Evolutionary conservation across 805 yeast genomes (phyloP).

Genomic region (Cyberlindnera lachancei): DNA sequence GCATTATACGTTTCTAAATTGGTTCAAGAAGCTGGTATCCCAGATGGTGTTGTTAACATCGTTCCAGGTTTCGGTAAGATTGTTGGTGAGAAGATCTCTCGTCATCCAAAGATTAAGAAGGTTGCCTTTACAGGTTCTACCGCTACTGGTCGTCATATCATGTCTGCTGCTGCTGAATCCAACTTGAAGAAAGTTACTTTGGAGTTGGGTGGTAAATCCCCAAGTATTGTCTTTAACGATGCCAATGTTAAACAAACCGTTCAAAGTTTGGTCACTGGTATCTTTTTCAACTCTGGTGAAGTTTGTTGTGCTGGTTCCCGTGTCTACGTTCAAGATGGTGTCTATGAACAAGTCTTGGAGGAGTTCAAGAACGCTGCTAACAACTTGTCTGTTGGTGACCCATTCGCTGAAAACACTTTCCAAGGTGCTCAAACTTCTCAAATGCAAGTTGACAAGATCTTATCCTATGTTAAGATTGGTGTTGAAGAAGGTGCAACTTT

Average conservation of each 20-base stretch:
- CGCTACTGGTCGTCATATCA: conserved; percentile 75
- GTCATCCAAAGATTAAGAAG: conserved; percentile 65
- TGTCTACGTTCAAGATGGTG: conserved; percentile 75
- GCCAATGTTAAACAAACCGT: conserved; percentile 74
- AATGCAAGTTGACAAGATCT: conserved; percentile 69
- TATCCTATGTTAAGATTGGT: conserved; percentile 72
- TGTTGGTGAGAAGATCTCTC: conserved; percentile 64
- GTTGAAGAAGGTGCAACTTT: conserved; percentile 76
- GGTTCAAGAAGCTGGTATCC: conserved; percentile 70
- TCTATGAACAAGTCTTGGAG: conserved; percentile 69
- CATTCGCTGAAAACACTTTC: conserved; percentile 67
- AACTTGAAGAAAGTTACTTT: conserved; percentile 85
- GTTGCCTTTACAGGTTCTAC: conserved; percentile 89
- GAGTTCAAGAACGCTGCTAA: conserved; percentile 50
- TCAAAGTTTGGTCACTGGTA: conserved; percentile 69
- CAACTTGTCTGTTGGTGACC: conserved; percentile 66
- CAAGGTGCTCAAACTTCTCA: conserved; percentile 93
- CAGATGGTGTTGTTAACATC: conserved; percentile 74
- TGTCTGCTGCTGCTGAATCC: conserved; percentile 72
- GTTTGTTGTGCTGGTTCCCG: conserved; percentile 95
- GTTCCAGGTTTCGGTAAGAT: conserved; percentile 75
- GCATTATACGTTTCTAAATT: conserved; percentile 62
- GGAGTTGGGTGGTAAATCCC: conserved; percentile 96
- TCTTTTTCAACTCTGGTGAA: conserved; percentile 92
- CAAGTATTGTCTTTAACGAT: conserved; percentile 82